Evolutionary conservation across 306 rosid genomes (phyloP), one percentile per base, ranked within the genome.

Genomic region (Gynostemma pentaphyllum): DNA sequence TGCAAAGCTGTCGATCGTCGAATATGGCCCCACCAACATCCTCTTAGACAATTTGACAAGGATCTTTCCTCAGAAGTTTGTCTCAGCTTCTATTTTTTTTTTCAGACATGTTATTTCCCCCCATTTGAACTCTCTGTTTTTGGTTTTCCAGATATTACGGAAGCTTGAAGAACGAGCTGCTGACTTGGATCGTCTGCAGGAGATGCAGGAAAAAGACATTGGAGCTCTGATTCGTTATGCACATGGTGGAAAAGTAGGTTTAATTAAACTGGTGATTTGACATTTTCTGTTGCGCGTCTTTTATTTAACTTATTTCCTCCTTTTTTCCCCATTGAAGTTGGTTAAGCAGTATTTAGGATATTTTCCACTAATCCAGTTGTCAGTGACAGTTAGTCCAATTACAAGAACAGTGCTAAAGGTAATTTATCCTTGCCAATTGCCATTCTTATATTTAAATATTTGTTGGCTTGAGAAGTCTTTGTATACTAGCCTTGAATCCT

Each of bases 1-100:
- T 88, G 98, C 88, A 91, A 88, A 76, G 95, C 96, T 41, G 98
- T 91, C 72, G 98, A 91, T 78, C 96, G 90, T 67, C 89, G 86
- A 88, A 69, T 91, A 74, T 91, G 98, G 98, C 96, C 98, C 0
- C 84, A 85, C 69, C 95, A 72, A 60, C 96, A 91, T 88, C 95
- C 98, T 53, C 89, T 91, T 67, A 77, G 98, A 72, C 98, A 88
- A 68, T 91, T 88, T 72, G 87, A 82, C 72, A 88, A 67, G 89
- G 98, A 88, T 61, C 80, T 91, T 65, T 86, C 98, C 13, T 65
- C 76, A 44, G 95, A 88, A 39, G 97, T 91, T 68, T 75, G 86
- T 75, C 21, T 32, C 68, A 71, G n/a, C 67, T 69, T 73, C 30
- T 74, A 42, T 70, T 64, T 68, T 44, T 26, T 68, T 68, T 42